These are phyloP conservation scores for Penicillium crystallinum DNA, from an alignment of 495 filamentous ascomycete species.

Conservation along the genomic window DNA sequence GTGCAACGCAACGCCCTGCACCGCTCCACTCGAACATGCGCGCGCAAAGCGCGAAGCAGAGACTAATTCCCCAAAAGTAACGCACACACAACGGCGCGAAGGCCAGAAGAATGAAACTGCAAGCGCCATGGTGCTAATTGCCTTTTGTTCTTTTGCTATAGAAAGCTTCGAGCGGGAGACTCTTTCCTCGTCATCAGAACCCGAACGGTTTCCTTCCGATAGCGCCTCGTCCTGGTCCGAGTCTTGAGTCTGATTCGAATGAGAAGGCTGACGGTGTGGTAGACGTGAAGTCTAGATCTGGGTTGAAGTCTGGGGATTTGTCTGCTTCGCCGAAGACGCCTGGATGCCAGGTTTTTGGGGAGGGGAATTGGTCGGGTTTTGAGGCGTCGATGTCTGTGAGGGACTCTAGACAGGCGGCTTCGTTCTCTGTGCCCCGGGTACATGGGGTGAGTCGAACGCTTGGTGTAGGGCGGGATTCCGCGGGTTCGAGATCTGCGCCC, in stretches of 20 bases:
- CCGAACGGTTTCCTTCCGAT: slow-evolving; percentile 33
- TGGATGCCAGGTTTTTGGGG: too few species aligned
- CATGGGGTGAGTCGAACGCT: background rate
- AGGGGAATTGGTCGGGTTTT: slow-evolving; percentile 25
- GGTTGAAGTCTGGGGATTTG: background rate
- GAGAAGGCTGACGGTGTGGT: too few species aligned
- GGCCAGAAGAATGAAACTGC: slow-evolving; percentile 15
- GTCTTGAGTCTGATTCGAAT: slow-evolving; percentile 8
- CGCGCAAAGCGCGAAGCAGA: slow-evolving; percentile 93
- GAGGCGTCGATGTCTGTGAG: slow-evolving; percentile 10
- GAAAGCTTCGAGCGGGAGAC: slow-evolving; percentile 31
- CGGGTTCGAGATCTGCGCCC: slow-evolving; percentile 8
- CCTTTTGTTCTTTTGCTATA: slow-evolving; percentile 24
- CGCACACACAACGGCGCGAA: slow-evolving; percentile 22
- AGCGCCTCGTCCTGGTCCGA: slow-evolving; percentile 26
- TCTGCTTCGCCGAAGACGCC: background rate
- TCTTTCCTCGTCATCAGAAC: slow-evolving; percentile 25
- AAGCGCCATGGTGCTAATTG: slow-evolving; percentile 32
- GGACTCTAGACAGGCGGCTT: background rate
- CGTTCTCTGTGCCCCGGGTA: background rate
- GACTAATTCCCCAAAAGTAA: slow-evolving; percentile 49
- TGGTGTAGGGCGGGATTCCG: background rate
- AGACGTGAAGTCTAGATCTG: slow-evolving; percentile 2
- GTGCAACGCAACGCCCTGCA: slow-evolving; percentile 85
- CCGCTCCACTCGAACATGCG: slow-evolving; percentile 82